Evolutionary conservation across 1,139 yeast genomes (phyloP), one percentile per base, ranked within the genome.

Genomic region (Suhomyces taliae): DNA sequence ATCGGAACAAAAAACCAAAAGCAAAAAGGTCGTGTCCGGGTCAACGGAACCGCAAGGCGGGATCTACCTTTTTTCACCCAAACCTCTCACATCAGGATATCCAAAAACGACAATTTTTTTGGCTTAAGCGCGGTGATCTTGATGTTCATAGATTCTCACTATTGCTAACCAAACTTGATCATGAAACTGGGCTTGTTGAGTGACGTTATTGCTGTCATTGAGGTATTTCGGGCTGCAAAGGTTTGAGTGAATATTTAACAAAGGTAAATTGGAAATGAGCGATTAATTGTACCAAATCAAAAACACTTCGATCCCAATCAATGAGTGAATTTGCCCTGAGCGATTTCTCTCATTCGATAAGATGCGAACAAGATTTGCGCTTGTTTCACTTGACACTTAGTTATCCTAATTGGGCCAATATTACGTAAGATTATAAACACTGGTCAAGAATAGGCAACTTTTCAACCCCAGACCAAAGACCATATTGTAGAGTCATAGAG

Each of bases 21-120:
- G 15, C 15, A 14, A 14, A 14, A 19, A 36, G 27, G 27, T 7
- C 41, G 41, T 19, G 39, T 12, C 38, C 34, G 37, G 36, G 27
- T 14, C 19, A 19, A 26, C 35, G 41, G 39, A 38, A 24, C 34
- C 24, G 37, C 32, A 29, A 29, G 32, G 32, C 32, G 32, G 32
- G 32, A 29, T 11, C 32, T 2, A 14, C 15, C 15, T 14, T 14
- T 14, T 14, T 14, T 14, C 15, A 14, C 15, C 15, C 15, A 2
- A 14, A 19, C 40, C 37, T 26, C 33, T 36, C 36, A 36, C 32
- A 37, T 15, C 44, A 37, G 39, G 44, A 41, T 24, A 33, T 2
- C 37, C 33, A 27, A 32, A 39, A 15, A 10, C 9, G 40, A 37
- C n/a, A 34, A 37, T 10, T 8, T 6, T 32, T 35, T 14, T 14